Evolutionary conservation across 257 asterid species (phyloP), one percentile per base, ranked within the genome.

Genomic region (Nicotiana tomentosiformis): DNA sequence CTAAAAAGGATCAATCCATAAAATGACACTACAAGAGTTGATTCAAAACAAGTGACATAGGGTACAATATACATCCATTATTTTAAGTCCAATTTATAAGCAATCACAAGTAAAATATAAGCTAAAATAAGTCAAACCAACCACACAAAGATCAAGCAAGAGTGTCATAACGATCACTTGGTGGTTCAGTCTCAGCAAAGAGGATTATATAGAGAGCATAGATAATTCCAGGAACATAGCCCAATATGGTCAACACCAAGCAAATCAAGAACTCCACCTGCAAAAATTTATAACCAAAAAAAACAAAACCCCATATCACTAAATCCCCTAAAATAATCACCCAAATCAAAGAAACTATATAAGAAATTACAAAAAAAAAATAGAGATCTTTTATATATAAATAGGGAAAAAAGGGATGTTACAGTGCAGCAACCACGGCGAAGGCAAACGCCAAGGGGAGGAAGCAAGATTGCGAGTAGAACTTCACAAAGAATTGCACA

Each of bases 391-490:
- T 23, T 23, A 23, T 23, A 23, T 23, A 23, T 23, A 23, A 23
- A 23, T 23, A 23, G 26, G 26, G 1, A 23, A 23, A 17, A 5
- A 72, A 11, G 9, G 61, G 61, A 74, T 74, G 90, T 84, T 83
- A 92, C 97, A 39, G 93, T 67, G 95, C 98, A 93, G 92, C 98
- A 94, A 81, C 98, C 97, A 77, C 87, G 89, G 77, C 97, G 89
- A 89, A 94, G 87, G 85, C 97, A 94, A 80, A 94, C 95, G 53
- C 97, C 98, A 77, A 94, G 89, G 33, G 98, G 98, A 70, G 98
- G 98, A 68, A 94, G 82, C 17, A 94, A 68, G 83, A 94, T 88
- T n/a, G 98, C 94, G 49, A 91, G 90, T 23, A 94, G 0, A 30
- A 89, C 81, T 60, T 89, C 90, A 66, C 84, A 66, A 79, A 87